phyloP scores from a whole-genome alignment of 306 rosid species.

The Vigna mungo region DNA sequence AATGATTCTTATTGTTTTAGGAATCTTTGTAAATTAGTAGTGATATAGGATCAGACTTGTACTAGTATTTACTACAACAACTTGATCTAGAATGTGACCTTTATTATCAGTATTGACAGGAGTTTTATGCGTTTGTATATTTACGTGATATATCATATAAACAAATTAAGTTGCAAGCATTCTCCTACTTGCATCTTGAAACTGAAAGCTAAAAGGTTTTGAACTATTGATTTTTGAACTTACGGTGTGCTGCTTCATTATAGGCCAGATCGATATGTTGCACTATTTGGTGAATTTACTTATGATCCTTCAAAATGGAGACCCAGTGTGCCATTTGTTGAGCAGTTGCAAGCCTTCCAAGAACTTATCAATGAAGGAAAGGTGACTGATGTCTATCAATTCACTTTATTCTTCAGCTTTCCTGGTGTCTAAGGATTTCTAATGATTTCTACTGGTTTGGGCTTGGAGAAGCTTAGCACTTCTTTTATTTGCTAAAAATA shows the following conservation, averaged over 20 bases:
- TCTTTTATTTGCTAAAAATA: too few relatives aligned
- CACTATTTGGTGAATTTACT: conserved; percentile 68
- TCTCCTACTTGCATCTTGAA: conserved; percentile 31
- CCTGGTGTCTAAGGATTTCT: too few relatives aligned
- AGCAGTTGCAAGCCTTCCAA: conserved; percentile 88
- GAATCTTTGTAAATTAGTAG: background rate
- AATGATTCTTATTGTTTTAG: background rate
- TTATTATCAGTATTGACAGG: background rate
- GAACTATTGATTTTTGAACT: conserved; percentile 24
- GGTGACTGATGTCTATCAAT: conserved; percentile 54
- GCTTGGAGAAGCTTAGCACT: too few relatives aligned
- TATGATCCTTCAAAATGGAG: conserved; percentile 90
- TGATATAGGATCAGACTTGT: background rate
- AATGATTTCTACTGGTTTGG: too few relatives aligned
- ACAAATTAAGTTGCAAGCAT: conserved; percentile 12
- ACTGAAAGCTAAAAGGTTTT: conserved; percentile 17
- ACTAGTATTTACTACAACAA: background rate
- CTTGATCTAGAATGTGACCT: conserved; percentile 20
- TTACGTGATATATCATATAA: conserved; percentile 3
- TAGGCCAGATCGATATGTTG: conserved; percentile 96
- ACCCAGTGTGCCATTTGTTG: conserved; percentile 88
- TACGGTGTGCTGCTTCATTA: conserved; percentile 32
- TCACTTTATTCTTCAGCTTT: conserved; percentile 20
- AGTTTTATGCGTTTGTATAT: background rate
- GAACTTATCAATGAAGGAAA: conserved; percentile 92